These are phyloP conservation scores for Trametes punicea DNA, from an alignment of 768 basidiomycete genomes.

Conservation along the genomic window DNA sequence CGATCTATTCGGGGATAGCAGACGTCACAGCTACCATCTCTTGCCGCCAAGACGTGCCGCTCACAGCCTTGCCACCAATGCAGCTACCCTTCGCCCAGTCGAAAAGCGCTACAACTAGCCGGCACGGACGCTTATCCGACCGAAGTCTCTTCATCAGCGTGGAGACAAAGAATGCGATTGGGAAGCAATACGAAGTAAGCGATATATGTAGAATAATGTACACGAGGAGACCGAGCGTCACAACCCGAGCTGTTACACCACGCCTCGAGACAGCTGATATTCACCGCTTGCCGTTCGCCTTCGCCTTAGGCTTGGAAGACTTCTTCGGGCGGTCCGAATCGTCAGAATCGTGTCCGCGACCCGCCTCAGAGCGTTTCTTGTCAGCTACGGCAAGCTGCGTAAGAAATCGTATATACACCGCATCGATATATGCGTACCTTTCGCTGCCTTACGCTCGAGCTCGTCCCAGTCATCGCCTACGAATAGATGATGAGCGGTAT, in stretches of 20 bases:
- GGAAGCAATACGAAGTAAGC: not conserved
- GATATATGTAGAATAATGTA: constrained; percentile 1
- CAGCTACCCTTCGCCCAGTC: no score
- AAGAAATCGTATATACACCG: not conserved
- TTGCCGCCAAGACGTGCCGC: no score
- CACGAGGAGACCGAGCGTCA: not conserved
- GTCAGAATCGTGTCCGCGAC: constrained; percentile 36
- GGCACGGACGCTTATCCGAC: no score
- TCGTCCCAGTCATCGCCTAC: constrained; percentile 95
- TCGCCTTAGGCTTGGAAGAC: constrained; percentile 34
- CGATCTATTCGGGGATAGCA: no score
- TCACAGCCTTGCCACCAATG: no score
- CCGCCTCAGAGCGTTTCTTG: constrained; percentile 39
- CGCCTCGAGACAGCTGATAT: not conserved
- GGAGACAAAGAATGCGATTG: not conserved
- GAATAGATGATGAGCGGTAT: not conserved
- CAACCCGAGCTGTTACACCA: not conserved
- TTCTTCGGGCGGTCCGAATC: constrained; percentile 41
- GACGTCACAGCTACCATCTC: no score
- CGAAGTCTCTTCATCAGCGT: not conserved
- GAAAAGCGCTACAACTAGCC: no score
- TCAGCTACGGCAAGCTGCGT: constrained; percentile 34
- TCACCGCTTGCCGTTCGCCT: constrained; percentile 29
- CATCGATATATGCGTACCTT: constrained; percentile 46
- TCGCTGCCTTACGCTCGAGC: constrained; percentile 86